Evolutionary conservation across 2,329 filamentous ascomycete genomes (phyloP).

Genomic region (Raffaelea albimanens): DNA sequence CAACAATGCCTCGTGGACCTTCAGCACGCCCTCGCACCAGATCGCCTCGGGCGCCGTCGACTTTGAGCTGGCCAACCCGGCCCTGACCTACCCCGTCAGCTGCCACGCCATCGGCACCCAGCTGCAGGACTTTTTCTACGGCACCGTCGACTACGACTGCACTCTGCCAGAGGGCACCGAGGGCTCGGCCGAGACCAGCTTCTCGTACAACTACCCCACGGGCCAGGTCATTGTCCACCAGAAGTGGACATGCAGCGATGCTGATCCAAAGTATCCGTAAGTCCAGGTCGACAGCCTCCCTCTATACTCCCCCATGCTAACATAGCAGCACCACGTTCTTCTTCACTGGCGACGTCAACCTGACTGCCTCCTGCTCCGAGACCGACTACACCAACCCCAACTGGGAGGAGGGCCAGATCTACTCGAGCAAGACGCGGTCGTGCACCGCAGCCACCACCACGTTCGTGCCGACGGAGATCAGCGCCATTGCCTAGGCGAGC

Average conservation of each 20-base stretch:
- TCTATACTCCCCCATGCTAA: too few species aligned
- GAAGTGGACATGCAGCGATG: constrained; percentile 35
- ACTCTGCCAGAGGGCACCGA: constrained; percentile 13
- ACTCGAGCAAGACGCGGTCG: constrained; percentile 23
- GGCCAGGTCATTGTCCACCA: constrained; percentile 33
- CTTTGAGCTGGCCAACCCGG: constrained; percentile 41
- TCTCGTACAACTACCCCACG: constrained; percentile 30
- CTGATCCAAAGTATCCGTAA: constrained; percentile 28
- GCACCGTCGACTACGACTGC: constrained; percentile 34
- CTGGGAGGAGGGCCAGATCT: constrained; percentile 30
- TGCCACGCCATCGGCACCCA: constrained; percentile 33
- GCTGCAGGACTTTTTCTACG: constrained; percentile 41
- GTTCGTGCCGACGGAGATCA: constrained; percentile 23
- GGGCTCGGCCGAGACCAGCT: constrained; percentile 23
- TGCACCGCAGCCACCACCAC: constrained; percentile 22
- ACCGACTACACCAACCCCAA: constrained; percentile 25
- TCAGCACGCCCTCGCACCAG: constrained; percentile 42
- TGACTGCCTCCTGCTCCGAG: constrained; percentile 26
- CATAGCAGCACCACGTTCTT: constrained; percentile 21
- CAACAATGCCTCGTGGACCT: constrained; percentile 38
- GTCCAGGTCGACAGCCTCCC: too few species aligned
- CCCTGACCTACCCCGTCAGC: constrained; percentile 23
- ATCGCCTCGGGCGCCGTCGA: constrained; percentile 35
- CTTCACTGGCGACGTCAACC: constrained; percentile 21
- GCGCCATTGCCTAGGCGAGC: constrained; percentile 24